Evolutionary conservation across 2,329 filamentous ascomycete species (phyloP), one percentile per base, ranked within the genome.

Genomic region (Ophiosphaerella narmari): DNA sequence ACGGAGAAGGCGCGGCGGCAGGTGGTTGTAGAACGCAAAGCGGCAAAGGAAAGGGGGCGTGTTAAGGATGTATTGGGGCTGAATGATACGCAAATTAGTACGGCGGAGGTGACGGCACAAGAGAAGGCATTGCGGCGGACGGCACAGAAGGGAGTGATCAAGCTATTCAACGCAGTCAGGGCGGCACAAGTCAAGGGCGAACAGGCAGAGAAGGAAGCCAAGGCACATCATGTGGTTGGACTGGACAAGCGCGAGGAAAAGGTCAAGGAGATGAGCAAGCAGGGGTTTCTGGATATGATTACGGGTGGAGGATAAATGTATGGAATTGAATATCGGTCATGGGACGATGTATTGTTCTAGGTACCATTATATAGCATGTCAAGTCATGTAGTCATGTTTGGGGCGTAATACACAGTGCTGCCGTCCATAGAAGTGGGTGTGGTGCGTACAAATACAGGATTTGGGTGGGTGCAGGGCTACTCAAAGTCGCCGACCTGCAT

Each of bases 231-330:
- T 3, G 79, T 95, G 0, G 82, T 96, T 29, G 93, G 93, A 1
- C 85, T 91, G 66, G 83, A 82, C 54, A 85, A 89, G 73, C 85
- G 91, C 59, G 88, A 95, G 75, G 91, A 95, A 75, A 91, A 88
- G 77, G 82, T 96, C 44, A 94, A 90, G 59, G 92, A 97, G 80
- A 94, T 99, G 87, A 96, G 89, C 73, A 95, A 96, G 78, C 90
- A 97, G 77, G 92, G 93, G 0, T 99, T 97, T 77, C 75, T 99
- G 72, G 93, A 97, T 54, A 76, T 97, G 72, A 96, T 99, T 70
- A 80, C 80, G 36, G 79, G 81, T 12, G 78, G 83, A 59, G 72
- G 26, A 9, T 29, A 11, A 8, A 29, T 29, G 11, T 29, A 11
- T 29, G 26, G 11, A 29, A 21, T 21, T 21, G 18, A 21, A 21